Percentiles rank a stretch among this genome's conserved stretches.
These are phyloP conservation scores for Ogataea zsoltii DNA, from an alignment of 805 yeast species.

Conservation along the genomic window DNA sequence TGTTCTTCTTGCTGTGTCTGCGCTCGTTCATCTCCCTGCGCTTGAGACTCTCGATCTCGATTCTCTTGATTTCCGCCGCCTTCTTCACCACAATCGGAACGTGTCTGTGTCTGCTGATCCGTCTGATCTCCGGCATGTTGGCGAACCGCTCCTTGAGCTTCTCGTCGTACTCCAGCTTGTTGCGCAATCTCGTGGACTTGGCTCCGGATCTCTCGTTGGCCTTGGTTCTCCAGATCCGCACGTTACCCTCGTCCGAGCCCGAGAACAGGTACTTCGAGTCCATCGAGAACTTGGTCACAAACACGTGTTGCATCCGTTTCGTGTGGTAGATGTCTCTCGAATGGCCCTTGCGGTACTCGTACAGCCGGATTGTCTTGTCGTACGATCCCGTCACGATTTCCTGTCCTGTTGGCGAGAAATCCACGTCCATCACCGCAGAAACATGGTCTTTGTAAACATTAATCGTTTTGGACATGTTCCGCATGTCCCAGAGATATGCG, in stretches of 20 bases:
- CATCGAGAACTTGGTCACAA: constrained; percentile 80
- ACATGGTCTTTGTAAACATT: constrained; percentile 95
- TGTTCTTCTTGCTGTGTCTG: constrained; percentile 68
- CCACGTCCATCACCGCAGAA: constrained; percentile 91
- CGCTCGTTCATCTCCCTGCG: constrained; percentile 82
- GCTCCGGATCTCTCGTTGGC: constrained; percentile 84
- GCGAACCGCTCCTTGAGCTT: constrained; percentile 90
- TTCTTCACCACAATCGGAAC: constrained; percentile 84
- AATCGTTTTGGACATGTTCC: constrained; percentile 77
- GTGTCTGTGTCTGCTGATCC: constrained; percentile 91
- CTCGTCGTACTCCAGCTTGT: constrained; percentile 85
- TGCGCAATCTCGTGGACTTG: constrained; percentile 75
- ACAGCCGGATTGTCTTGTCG: constrained; percentile 89
- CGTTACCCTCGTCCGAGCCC: constrained; percentile 96
- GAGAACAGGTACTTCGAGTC: constrained; percentile 84
- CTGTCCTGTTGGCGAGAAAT: constrained; percentile 95
- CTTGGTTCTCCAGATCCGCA: constrained; percentile 87
- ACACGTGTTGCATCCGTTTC: constrained; percentile 95
- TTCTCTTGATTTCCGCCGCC: constrained; percentile 81
- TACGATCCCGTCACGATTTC: constrained; percentile 94
- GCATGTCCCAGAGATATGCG: constrained; percentile 93
- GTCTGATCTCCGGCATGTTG: constrained; percentile 93
- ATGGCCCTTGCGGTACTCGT: constrained; percentile 71
- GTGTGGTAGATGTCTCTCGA: constrained; percentile 95
- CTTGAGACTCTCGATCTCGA: constrained; percentile 71